Evolutionary conservation across 352 stramenopile species (phyloP).

Genomic region (Phytophthora pseudosyringae): DNA sequence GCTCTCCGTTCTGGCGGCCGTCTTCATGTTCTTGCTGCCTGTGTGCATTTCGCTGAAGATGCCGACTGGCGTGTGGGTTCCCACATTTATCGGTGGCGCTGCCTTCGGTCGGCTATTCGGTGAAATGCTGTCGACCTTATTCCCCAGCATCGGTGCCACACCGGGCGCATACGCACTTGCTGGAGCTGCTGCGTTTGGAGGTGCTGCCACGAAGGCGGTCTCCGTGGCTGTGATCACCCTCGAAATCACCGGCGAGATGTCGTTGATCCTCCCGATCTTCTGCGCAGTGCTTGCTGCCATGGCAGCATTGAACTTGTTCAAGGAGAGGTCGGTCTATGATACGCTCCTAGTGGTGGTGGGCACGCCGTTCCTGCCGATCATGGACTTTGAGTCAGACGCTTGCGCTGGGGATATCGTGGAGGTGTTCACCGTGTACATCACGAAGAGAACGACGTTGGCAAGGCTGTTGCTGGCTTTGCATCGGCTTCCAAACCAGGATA

Average conservation of each 20-base stretch:
- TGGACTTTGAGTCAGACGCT: slow-evolving; percentile 72
- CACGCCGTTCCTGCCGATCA: slow-evolving; percentile 81
- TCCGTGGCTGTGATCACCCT: slow-evolving; percentile 88
- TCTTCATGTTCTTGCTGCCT: slow-evolving; percentile 74
- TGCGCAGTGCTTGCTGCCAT: slow-evolving; percentile 76
- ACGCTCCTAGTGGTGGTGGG: slow-evolving; percentile 76
- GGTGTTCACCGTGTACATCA: slow-evolving; percentile 70
- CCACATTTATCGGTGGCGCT: slow-evolving; percentile 86
- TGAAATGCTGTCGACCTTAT: slow-evolving; percentile 54
- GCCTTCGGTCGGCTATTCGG: slow-evolving; percentile 83
- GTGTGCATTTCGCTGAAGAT: slow-evolving; percentile 85
- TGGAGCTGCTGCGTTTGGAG: slow-evolving; percentile 76
- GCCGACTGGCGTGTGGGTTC: slow-evolving; percentile 85
- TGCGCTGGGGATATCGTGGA: slow-evolving; percentile 78
- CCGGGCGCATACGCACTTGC: slow-evolving; percentile 82
- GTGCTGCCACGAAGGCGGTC: slow-evolving; percentile 74
- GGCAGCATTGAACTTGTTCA: slow-evolving; percentile 63
- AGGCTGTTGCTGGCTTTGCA: slow-evolving; percentile 81
- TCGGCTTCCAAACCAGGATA: slow-evolving; percentile 69
- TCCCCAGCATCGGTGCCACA: slow-evolving; percentile 27
- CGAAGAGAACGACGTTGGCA: slow-evolving; percentile 72
- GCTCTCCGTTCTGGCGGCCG: slow-evolving; percentile 47
- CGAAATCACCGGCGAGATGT: slow-evolving; percentile 86
- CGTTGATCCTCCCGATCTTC: slow-evolving; percentile 85
- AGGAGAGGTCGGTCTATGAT: slow-evolving; percentile 85